phyloP scores from a whole-genome alignment of 2,329 filamentous ascomycete species.

The Fusarium sp. region DNA sequence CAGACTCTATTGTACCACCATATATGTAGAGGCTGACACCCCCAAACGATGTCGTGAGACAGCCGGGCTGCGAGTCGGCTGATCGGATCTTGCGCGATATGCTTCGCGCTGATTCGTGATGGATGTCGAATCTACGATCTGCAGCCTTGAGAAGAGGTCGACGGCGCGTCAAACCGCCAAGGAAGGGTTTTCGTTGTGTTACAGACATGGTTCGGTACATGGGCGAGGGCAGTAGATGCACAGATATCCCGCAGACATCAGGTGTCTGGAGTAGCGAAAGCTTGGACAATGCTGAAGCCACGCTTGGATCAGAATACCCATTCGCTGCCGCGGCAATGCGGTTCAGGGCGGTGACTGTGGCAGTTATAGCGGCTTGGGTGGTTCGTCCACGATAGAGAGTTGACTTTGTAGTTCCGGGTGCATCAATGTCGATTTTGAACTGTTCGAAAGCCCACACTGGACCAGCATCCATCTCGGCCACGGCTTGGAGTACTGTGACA shows the following conservation, averaged over 20 bases:
- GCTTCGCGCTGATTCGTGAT: slow-evolving; percentile 4
- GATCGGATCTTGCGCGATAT: slow-evolving; percentile 30
- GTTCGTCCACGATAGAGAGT: slow-evolving; percentile 22
- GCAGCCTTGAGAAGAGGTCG: slow-evolving; percentile 21
- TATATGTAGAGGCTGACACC: slow-evolving; percentile 22
- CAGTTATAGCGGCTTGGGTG: slow-evolving; percentile 19
- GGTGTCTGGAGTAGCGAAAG: neutral
- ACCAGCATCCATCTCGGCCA: slow-evolving; percentile 30
- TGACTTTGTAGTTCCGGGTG: slow-evolving; percentile 21
- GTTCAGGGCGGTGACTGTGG: slow-evolving; percentile 13
- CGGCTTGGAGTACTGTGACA: slow-evolving; percentile 30
- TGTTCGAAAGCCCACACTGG: slow-evolving; percentile 34
- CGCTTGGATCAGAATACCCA: neutral
- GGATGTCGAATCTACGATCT: slow-evolving; percentile 13
- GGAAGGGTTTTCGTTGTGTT: slow-evolving; percentile 12
- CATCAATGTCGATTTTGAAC: slow-evolving; percentile 25
- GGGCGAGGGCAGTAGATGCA: neutral
- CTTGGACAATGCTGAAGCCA: neutral
- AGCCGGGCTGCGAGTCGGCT: slow-evolving; percentile 30
- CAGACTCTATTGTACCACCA: slow-evolving; percentile 13
- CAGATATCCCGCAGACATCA: neutral
- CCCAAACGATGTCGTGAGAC: slow-evolving; percentile 15
- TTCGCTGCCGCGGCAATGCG: slow-evolving; percentile 10
- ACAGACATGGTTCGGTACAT: slow-evolving; percentile 4
- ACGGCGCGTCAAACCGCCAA: slow-evolving; percentile 6